phyloP scores from a whole-genome alignment of 352 stramenopile genomes.

The Aphanomyces cochlioides region DNA sequence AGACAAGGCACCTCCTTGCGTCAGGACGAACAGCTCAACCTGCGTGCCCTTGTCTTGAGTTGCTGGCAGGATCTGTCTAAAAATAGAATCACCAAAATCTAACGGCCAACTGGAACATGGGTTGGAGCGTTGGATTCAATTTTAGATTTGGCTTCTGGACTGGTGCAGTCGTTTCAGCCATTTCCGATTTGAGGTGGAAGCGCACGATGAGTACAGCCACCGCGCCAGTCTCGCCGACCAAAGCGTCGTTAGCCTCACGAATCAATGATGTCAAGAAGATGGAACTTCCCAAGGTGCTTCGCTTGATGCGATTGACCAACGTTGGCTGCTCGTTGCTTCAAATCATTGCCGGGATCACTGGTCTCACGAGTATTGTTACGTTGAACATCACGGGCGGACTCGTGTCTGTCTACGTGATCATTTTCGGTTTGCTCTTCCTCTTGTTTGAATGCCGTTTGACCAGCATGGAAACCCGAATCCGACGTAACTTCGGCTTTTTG shows the following conservation, averaged over 20 bases:
- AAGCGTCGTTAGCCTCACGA: constrained; percentile 70
- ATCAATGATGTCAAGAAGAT: constrained; percentile 89
- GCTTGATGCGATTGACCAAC: constrained; percentile 83
- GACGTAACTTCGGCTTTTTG: constrained; percentile 81
- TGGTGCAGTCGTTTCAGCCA: background rate
- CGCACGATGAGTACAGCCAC: constrained; percentile 43
- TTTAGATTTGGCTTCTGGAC: background rate
- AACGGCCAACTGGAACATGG: constrained; percentile 8
- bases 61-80: background rate
- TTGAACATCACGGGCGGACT: constrained; percentile 86
- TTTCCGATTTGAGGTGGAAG: constrained; percentile 27
- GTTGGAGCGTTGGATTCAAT: background rate
- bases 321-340: constrained; percentile 78
- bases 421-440: constrained; percentile 82
- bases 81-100: constrained; percentile 12
- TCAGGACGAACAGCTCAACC: no score
- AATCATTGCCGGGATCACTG: constrained; percentile 74
- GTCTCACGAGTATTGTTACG: constrained; percentile 84
- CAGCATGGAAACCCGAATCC: constrained; percentile 79
- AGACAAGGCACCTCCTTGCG: no score
- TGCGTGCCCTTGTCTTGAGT: no score
- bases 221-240: constrained; percentile 39
- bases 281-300: constrained; percentile 82
- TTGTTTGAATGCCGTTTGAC: constrained; percentile 86
- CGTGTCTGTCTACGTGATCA: constrained; percentile 87